Base-by-base conservation (phyloP, 2,329 filamentous ascomycete genomes). In the Xylaria sp. region DNA sequence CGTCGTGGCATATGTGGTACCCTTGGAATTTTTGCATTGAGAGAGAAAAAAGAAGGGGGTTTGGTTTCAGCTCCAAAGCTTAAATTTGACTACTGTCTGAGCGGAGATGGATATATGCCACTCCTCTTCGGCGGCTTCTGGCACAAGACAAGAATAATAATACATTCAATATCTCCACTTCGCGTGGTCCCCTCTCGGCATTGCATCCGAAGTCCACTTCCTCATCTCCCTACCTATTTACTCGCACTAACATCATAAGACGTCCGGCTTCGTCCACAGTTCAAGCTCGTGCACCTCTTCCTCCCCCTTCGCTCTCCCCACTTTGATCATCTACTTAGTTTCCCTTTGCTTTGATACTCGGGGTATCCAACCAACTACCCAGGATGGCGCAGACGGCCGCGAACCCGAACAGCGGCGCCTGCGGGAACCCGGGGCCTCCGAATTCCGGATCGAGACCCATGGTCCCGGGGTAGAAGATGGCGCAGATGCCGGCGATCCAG, bases 401-500 rank as follows among this genome's bases (percentile, higher is more conserved):
- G 1, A 53, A 68, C 1, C 66, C 56, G 66, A 83, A 82, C 0
- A 77, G 18, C 13, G 69, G 72, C 18, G 67, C 71, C 74, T 83
- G 82, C 15, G 82, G 82, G 68, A 82, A 83, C 6, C 76, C 81
- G 0, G 81, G 80, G 8, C 80, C 78, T 10, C 81, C 82, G 66
- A 82, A 82, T 72, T 83, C 82, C 0, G 80, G 80, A 45, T 83
- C 82, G 6, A 81, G 75, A 10, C 81, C 81, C 68, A 76, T 78
- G 4, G 80, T 77, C 18, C 77, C 78, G 8, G 81, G 81, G 64
- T 77, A 83, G 36, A 81, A 63, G 56, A 78, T 76, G 41, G 80
- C 76, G 18, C 72, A 68, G 30, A 82, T 70, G 13, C 81, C 82
- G 23, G 81, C 77, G 12, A 80, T 63, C 81, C 81, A 83, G 76